Evolutionary conservation across 208 protist species (phyloP), one percentile per base, ranked within the genome.

Genomic region (Naegleria fowleri): DNA sequence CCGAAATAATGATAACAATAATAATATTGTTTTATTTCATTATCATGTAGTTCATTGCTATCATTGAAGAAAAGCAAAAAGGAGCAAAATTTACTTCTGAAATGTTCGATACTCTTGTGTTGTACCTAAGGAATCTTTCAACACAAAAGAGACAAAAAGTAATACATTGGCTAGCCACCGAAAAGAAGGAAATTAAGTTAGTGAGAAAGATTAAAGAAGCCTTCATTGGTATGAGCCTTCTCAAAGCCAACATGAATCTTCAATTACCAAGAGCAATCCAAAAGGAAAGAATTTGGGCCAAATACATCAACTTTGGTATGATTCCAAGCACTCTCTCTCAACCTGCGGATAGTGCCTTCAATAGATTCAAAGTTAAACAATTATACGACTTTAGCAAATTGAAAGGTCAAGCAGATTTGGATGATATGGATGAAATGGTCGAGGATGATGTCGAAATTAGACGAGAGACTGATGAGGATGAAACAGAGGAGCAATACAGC

Each of bases 221-320:
- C 67, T 79, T 79, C n/a, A 79, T 79, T 79, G 6, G 29, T 36
- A 36, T 36, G 16, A 79, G 29, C n/a, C 29, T 79, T 13, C 6
- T 79, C 6, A 11, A 36, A 79, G 67, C 67, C 29, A 79, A 79
- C 29, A 9, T 36, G 19, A 79, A 29, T 33, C 29, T 79, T 2
- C 67, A 79, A 79, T 79, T 79, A 36, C 67, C 16, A 79, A 79
- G 67, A 79, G 67, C 67, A 36, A 1, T 79, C 9, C 29, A 36
- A 36, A 79, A 79, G 67, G 67, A 79, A 79, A 25, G 29, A 36
- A 79, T 79, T 79, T 79, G 67, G 67, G 67, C 67, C n/a, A 79
- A 79, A 36, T 79, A 36, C n/a, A 79, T n/a, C n/a, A 79, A 79
- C 29, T 79, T 79, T 79, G 29, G 29, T 36, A 79, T 79, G 67